phyloP scores from a whole-genome alignment of 345 rosid species.

The Euclidium syriacum region DNA sequence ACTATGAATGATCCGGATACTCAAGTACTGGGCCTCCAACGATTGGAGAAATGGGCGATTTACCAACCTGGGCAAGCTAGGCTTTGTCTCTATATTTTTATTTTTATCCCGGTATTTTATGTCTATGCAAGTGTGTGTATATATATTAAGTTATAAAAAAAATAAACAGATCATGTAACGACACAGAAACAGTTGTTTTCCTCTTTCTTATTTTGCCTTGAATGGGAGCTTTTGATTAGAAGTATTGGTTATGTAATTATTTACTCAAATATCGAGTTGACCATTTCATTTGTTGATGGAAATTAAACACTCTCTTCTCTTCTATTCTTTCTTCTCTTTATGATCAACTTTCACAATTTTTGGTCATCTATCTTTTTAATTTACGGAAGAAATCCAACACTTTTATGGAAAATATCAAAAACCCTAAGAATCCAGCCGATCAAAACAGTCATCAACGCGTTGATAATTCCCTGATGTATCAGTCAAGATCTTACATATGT shows the following conservation, averaged over 20 bases:
- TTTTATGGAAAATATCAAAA: slow-evolving; percentile 20
- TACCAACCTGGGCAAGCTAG: too few species aligned
- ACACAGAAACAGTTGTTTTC: slow-evolving; percentile 14
- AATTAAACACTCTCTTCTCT: background rate
- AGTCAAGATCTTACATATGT: slow-evolving; percentile 62
- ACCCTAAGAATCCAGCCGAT: slow-evolving; percentile 13
- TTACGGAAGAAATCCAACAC: background rate
- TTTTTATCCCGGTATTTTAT: background rate
- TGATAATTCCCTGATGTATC: slow-evolving; percentile 10
- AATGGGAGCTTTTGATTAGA: slow-evolving; percentile 13
- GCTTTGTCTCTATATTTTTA: too few species aligned
- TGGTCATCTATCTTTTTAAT: slow-evolving; percentile 1
- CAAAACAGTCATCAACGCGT: background rate
- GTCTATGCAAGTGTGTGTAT: background rate
- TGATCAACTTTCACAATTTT: slow-evolving; percentile 5
- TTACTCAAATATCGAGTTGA: slow-evolving; percentile 8
- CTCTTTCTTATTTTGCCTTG: slow-evolving; percentile 12
- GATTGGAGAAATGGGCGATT: too few species aligned
- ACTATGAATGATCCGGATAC: too few species aligned
- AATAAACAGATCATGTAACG: slow-evolving; percentile 13
- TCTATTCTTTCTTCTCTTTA: background rate
- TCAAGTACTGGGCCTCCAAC: too few species aligned
- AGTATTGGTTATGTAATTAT: background rate
- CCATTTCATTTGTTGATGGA: slow-evolving; percentile 1
- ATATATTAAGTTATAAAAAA: background rate